These are phyloP conservation scores for Sphaerulina vaccinii DNA, from an alignment of 2,329 filamentous ascomycete genomes.

Conservation along the genomic window DNA sequence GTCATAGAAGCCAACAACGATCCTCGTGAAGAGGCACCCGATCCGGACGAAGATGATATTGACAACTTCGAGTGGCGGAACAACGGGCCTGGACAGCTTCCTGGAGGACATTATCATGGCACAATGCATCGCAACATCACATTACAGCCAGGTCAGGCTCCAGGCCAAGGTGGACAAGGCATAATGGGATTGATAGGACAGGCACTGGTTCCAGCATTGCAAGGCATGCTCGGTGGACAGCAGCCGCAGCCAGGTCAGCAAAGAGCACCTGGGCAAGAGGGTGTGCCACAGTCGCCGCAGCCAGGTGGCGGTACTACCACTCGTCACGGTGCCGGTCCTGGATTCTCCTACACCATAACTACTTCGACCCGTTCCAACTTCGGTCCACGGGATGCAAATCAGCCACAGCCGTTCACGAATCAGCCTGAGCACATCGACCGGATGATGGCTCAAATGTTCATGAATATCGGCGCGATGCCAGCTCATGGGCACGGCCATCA, in stretches of 20 bases:
- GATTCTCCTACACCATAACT: constrained; percentile 35
- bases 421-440: constrained; percentile 34
- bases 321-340: constrained; percentile 28
- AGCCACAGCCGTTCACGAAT: constrained; percentile 46
- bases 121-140: constrained; percentile 44
- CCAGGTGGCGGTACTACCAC: constrained; percentile 15
- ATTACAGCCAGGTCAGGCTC: constrained; percentile 2
- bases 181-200: constrained; percentile 35
- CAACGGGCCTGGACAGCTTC: constrained; percentile 31
- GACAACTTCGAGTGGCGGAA: constrained; percentile 34
- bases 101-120: constrained; percentile 34
- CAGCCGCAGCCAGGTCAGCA: constrained; percentile 19
- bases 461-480: constrained; percentile 32
- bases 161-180: constrained; percentile 37
- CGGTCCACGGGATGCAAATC: constrained; percentile 52
- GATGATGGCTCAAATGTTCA: constrained; percentile 36
- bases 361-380: constrained; percentile 39
- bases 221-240: constrained; percentile 24
- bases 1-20: constrained; percentile 65
- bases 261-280: constrained; percentile 10
- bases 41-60: constrained; percentile 41
- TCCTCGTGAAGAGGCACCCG: constrained; percentile 50
- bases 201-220: constrained; percentile 16
- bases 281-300: constrained; percentile 18
- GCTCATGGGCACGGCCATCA: constrained; percentile 2